Base-by-base conservation (phyloP, 305 asterid genomes). In the Fraxinus baroniana region DNA sequence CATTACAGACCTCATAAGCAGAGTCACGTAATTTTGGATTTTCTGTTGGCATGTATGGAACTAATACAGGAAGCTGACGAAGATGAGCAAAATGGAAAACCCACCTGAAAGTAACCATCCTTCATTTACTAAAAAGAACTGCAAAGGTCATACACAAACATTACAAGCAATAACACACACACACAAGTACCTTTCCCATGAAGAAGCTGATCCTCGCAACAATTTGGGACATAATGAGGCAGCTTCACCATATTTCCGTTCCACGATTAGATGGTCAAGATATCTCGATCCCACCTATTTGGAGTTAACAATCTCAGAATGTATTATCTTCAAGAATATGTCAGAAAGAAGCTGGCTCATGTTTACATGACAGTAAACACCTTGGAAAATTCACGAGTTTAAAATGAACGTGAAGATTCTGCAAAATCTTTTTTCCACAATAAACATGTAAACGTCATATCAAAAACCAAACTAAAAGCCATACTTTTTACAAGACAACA, bases 71-170 rank as follows among this genome's bases (percentile, higher is more conserved):
- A 88, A 96, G 98, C 83, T 96, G 99, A 49, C 97, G 98, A 76
- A 96, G 97, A 86, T 96, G 99, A 79, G 99, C 98, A 79, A 96
- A 96, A 87, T 96, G 98, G 87, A 94, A 94, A 86, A 96, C 95
- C 99, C 98, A 94, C 87, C 98, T 96, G 89, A 79, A 82, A 79
- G 79, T 72, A 89, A 80, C 52, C 78, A 75, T 76, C 28, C 83
- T 24, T 78, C 62, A 80, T 85, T 78, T 73, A 83, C 80, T 41
- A 80, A 26, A 72, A 62, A 15, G 39, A 81, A 36, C 22, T 64
- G 71, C 81, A 77, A 74, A 60, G 55, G 32, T 64, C 37, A 73
- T 68, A 77, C 36, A 28, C 46, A 80, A 57, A 78, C 68, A 57
- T 73, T 66, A 13, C 36, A 66, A 3, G 32, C 32, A 78, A 28